Percentiles rank a stretch among this genome's conserved stretches.
Evolutionary conservation across 2,329 filamentous ascomycete genomes (phyloP).

Genomic region (Rutstroemia sp.): DNA sequence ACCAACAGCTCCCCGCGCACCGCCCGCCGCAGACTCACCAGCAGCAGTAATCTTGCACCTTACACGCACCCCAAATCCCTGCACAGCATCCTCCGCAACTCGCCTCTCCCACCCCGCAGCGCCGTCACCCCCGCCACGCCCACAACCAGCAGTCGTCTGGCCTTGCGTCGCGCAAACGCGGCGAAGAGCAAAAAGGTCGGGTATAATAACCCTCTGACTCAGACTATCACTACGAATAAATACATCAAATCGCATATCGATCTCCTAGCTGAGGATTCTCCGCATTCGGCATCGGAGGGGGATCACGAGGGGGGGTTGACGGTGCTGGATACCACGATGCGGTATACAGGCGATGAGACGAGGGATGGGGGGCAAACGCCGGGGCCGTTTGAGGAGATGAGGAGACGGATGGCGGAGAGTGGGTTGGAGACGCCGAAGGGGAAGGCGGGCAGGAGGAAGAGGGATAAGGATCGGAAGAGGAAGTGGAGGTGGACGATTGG

Average conservation of each 20-base stretch:
- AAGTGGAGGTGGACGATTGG: slow-evolving; percentile 60
- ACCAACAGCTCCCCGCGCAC: slow-evolving; percentile 32
- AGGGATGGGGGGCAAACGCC: slow-evolving; percentile 56
- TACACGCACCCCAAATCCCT: slow-evolving; percentile 52
- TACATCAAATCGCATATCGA: slow-evolving; percentile 59
- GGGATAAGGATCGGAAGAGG: slow-evolving; percentile 50
- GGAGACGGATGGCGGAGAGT: slow-evolving; percentile 44
- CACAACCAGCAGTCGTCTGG: slow-evolving; percentile 44
- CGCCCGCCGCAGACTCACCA: slow-evolving; percentile 33
- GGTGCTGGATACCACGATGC: slow-evolving; percentile 42
- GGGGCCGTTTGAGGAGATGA: slow-evolving; percentile 57
- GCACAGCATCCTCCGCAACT: slow-evolving; percentile 60
- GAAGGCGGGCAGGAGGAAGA: slow-evolving; percentile 39
- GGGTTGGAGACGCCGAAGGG: slow-evolving; percentile 13
- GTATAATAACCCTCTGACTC: slow-evolving; percentile 55
- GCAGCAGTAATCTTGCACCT: slow-evolving; percentile 34
- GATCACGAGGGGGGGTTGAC: slow-evolving; percentile 32
- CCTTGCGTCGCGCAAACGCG: slow-evolving; percentile 35
- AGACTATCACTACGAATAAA: slow-evolving; percentile 55
- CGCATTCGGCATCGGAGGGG: slow-evolving; percentile 21
- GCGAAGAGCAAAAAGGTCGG: slow-evolving; percentile 38
- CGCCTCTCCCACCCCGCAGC: slow-evolving; percentile 48
- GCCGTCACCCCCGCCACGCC: slow-evolving; percentile 43
- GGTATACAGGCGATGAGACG: slow-evolving; percentile 46
- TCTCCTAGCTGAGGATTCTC: slow-evolving; percentile 47